Percentiles rank a stretch among this genome's conserved stretches.
phyloP scores from a whole-genome alignment of 2,329 filamentous ascomycete genomes.

The Rhytidhysteron rufulum region DNA sequence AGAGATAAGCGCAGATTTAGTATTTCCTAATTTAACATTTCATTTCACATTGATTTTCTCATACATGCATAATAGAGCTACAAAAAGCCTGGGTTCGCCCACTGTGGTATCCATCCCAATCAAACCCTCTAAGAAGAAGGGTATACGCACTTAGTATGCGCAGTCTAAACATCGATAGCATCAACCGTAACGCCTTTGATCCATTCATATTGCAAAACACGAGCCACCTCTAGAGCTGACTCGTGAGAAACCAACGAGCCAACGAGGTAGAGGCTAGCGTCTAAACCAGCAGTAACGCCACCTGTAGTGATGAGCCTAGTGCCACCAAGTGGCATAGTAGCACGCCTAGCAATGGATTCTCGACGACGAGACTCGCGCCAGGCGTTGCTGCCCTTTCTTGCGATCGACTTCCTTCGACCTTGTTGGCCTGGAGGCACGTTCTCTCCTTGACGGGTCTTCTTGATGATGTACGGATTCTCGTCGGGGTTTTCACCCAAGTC shows the following conservation, averaged over 20 bases:
- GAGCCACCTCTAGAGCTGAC: constrained; percentile 70
- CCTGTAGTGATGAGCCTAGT: constrained; percentile 75
- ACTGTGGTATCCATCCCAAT: no score
- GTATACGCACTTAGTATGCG: neutral
- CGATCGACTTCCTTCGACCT: constrained; percentile 42
- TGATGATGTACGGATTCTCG: constrained; percentile 77
- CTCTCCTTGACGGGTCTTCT: constrained; percentile 62
- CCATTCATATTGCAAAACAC: constrained; percentile 78
- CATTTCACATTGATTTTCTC: no score
- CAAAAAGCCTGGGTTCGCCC: no score
- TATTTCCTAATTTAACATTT: no score
- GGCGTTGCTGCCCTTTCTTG: constrained; percentile 77
- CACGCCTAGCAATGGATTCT: constrained; percentile 76
- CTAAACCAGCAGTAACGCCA: constrained; percentile 74
- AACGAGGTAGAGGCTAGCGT: constrained; percentile 81
- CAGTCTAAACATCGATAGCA: constrained; percentile 72
- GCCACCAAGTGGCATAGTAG: constrained; percentile 66
- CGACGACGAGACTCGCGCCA: constrained; percentile 73
- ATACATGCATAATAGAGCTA: no score
- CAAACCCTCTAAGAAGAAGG: no score
- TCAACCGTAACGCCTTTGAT: constrained; percentile 81
- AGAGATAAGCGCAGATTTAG: no score
- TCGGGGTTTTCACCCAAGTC: constrained; percentile 74
- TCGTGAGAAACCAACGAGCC: constrained; percentile 77
- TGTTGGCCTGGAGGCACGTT: constrained; percentile 27